These are phyloP conservation scores for Trichopus zeylanicus DNA, from an alignment of 116 monocot species.

Conservation along the genomic window DNA sequence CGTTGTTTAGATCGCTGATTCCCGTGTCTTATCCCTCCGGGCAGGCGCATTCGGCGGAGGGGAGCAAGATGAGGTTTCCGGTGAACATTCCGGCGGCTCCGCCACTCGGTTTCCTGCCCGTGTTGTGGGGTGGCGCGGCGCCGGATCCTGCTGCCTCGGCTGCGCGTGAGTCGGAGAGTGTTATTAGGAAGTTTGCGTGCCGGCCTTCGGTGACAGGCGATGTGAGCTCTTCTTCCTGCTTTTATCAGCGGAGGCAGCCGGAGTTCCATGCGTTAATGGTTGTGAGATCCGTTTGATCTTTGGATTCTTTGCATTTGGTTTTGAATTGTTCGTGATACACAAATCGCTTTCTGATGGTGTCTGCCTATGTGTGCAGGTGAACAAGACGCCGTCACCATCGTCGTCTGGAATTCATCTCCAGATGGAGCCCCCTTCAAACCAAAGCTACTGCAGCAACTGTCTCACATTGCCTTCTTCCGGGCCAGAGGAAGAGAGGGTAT, in stretches of 20 bases:
- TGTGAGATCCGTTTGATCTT: too few species aligned
- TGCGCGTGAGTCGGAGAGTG: too few species aligned
- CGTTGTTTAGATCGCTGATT: background rate
- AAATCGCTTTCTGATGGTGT: background rate
- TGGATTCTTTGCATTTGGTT: background rate
- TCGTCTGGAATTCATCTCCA: slow-evolving; percentile 28
- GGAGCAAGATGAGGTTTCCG: background rate
- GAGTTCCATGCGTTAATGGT: background rate
- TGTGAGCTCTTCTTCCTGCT: too few species aligned
- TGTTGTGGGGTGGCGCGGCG: background rate
- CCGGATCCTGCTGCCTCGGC: too few species aligned
- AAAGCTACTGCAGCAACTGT: slow-evolving; percentile 27
- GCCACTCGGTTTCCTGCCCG: background rate
- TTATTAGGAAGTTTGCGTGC: too few species aligned
- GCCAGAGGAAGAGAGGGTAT: slow-evolving; percentile 35
- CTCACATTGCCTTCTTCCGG: slow-evolving; percentile 5
- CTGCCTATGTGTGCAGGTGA: slow-evolving; percentile 4
- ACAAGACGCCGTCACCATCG: slow-evolving; percentile 6
- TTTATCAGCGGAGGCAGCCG: background rate
- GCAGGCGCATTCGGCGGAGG: too few species aligned
- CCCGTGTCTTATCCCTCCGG: too few species aligned
- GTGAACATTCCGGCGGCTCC: too few species aligned
- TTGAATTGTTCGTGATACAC: background rate
- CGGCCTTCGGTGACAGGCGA: too few species aligned
- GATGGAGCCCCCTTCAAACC: slow-evolving; percentile 82